These are phyloP conservation scores for Ceratobasidium sp. DNA, from an alignment of 1,284 basidiomycete genomes.

Conservation along the genomic window DNA sequence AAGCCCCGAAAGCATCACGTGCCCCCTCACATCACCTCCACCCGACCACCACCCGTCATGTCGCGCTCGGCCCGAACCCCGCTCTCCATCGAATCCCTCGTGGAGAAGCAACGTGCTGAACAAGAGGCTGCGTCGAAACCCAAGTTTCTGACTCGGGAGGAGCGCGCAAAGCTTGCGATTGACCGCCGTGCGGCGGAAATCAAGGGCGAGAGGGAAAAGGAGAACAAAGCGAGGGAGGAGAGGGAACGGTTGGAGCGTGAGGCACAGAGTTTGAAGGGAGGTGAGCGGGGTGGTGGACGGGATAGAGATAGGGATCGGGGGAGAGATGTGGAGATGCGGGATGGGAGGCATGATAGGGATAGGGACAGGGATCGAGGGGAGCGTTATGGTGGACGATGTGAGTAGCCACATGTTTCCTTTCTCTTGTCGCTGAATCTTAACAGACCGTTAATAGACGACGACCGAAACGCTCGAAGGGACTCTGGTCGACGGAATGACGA, in stretches of 20 bases:
- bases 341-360: conserved; percentile 57
- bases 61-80: conserved; percentile 56
- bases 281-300: conserved; percentile 59
- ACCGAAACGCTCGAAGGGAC: conserved; percentile 43
- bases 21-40: background rate
- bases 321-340: conserved; percentile 49
- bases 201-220: conserved; percentile 70
- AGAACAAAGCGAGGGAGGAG: conserved; percentile 67
- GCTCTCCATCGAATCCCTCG: conserved; percentile 83
- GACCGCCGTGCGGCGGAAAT: conserved; percentile 85
- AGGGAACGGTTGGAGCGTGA: conserved; percentile 77
- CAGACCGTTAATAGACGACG: conserved; percentile 46
- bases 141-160: conserved; percentile 88
- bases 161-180: conserved; percentile 88
- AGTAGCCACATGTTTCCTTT: conserved; percentile 3
- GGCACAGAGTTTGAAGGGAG: conserved; percentile 69
- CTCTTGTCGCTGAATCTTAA: conserved; percentile 4
- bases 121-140: conserved; percentile 92
- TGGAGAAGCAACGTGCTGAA: conserved; percentile 87
- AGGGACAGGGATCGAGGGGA: conserved; percentile 56
- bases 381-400: conserved; percentile 54
- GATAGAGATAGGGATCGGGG: conserved; percentile 50
- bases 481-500: conserved; percentile 53
- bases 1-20: conserved; percentile 19
- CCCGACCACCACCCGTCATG: background rate